Percentiles rank a stretch among this genome's conserved stretches.
Evolutionary conservation across 208 protist species (phyloP).

Genomic region (Leptomonas seymouri): DNA sequence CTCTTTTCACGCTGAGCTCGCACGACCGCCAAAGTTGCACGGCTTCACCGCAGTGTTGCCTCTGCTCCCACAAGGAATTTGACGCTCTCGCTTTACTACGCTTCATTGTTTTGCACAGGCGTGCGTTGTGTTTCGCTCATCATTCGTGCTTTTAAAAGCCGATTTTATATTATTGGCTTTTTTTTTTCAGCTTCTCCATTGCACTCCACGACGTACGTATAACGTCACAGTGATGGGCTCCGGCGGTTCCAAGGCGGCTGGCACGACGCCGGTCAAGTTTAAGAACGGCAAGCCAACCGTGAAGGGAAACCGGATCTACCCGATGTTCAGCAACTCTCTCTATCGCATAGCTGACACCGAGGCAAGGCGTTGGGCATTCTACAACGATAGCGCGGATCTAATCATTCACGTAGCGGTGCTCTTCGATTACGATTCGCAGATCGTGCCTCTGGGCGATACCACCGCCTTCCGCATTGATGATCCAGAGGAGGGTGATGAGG

Average conservation of each 20-base stretch:
- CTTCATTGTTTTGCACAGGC: too few relatives aligned
- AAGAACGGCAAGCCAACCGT: conserved; percentile 72
- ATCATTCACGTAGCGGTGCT: conserved; percentile 82
- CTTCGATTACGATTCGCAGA: conserved; percentile 84
- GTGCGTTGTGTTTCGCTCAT: too few relatives aligned
- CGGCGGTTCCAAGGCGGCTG: conserved; percentile 28
- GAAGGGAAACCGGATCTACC: conserved; percentile 41
- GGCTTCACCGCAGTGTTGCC: too few relatives aligned
- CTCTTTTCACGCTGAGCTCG: too few relatives aligned
- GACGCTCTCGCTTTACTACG: too few relatives aligned
- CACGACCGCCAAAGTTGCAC: too few relatives aligned
- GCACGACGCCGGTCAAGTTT: conserved; percentile 29
- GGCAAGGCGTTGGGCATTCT: conserved; percentile 69
- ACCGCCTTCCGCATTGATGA: conserved; percentile 79
- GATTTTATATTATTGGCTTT: not conserved
- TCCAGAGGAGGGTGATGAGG: conserved; percentile 72
- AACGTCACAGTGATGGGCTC: conserved; percentile 33
- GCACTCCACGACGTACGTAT: too few relatives aligned
- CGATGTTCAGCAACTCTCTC: conserved; percentile 80
- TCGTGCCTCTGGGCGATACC: conserved; percentile 71
- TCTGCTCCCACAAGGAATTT: too few relatives aligned
- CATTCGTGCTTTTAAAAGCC: too few relatives aligned
- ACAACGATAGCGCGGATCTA: conserved; percentile 76
- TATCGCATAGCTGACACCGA: conserved; percentile 70
- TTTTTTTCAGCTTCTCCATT: not conserved